Percentiles rank a stretch among this genome's conserved stretches.
These are phyloP conservation scores for Dichomitus squalens DNA, from an alignment of 1,284 basidiomycete genomes.

Conservation along the genomic window DNA sequence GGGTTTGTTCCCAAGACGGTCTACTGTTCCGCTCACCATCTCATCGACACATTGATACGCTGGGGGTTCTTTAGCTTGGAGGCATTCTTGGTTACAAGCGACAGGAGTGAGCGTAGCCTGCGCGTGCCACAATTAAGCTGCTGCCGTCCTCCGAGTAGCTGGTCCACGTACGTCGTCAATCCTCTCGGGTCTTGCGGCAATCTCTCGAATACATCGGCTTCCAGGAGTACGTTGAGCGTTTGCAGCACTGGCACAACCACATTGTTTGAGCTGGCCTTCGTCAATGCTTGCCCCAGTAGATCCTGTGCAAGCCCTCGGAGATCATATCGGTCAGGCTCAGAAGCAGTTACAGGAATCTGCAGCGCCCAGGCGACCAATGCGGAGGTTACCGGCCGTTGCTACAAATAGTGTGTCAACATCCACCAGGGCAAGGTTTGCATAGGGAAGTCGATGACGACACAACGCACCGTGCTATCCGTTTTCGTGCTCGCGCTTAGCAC, in stretches of 20 bases:
- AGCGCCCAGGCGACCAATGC: constrained; percentile 63
- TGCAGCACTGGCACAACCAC: constrained; percentile 80
- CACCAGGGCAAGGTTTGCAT: not conserved
- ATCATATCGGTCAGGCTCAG: constrained; percentile 40
- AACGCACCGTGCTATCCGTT: constrained; percentile 78
- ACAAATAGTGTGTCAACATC: constrained; percentile 15
- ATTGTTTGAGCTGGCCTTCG: constrained; percentile 63
- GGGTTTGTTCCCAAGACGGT: not conserved
- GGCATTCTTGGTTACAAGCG: constrained; percentile 60
- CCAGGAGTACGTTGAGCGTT: constrained; percentile 71
- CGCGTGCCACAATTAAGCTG: not conserved
- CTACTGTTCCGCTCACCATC: constrained; percentile 56
- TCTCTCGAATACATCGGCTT: constrained; percentile 57
- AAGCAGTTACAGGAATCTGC: constrained; percentile 46
- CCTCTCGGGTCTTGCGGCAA: constrained; percentile 49
- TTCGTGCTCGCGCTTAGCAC: constrained; percentile 79
- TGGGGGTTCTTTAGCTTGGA: constrained; percentile 76
- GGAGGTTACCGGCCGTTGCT: constrained; percentile 71
- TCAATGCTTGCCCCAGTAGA: constrained; percentile 53
- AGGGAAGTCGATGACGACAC: not conserved
- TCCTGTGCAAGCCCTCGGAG: constrained; percentile 55
- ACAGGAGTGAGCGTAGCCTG: constrained; percentile 47
- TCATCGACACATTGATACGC: constrained; percentile 78
- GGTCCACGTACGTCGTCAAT: constrained; percentile 47
- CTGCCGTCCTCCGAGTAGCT: constrained; percentile 7